Base-by-base conservation (phyloP, 495 filamentous ascomycete species). In the Ascodesmis nigricans region DNA sequence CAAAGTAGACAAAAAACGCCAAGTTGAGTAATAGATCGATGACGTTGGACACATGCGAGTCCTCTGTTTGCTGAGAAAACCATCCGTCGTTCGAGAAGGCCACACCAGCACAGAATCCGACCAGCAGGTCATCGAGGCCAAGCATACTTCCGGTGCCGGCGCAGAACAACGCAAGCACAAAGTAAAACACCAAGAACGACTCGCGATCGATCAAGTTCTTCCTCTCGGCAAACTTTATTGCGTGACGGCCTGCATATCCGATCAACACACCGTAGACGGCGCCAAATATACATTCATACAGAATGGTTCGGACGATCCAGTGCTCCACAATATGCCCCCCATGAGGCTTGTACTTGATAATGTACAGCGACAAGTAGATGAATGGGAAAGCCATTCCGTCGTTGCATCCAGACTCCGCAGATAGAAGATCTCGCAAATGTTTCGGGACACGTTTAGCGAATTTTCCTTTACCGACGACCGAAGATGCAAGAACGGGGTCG, bases 321-420 rank as follows among this genome's bases (percentile, higher is more conserved):
- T 93, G 67, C 35, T 74, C 68, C 8, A 78, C 65, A 17, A 91
- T 78, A 31, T 75, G 49, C 25, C 57, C 56, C 4, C 72, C 64
- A 43, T 78, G 51, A 2, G 69, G 69, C 34, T 73, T 59, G 49
- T 83, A 90, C 14, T 70, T 67, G 37, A 91, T 78, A 36, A 95
- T 66, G 47, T 95, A 95, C 29, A 91, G 62, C 1, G 74, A 67
- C 10, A 95, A 65, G 53, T 95, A 99, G 51, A 99, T 73, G 57
- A 99, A 99, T 4, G 90, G 90, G 56, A 99, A 99, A 11, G 90
- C 87, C 90, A 95, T 95, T 56, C 90, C 90, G 54, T 99, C 90
- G 59, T 99, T 99, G 63, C 90, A 99, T 16, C 90, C 90, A 1
- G 90, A 95, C 55, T 99, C 90, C 38, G 84, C 84, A 9, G 90